Conservation (phyloP, 1,284 basidiomycete species). For the Apiotrichum gamsii region DNA sequence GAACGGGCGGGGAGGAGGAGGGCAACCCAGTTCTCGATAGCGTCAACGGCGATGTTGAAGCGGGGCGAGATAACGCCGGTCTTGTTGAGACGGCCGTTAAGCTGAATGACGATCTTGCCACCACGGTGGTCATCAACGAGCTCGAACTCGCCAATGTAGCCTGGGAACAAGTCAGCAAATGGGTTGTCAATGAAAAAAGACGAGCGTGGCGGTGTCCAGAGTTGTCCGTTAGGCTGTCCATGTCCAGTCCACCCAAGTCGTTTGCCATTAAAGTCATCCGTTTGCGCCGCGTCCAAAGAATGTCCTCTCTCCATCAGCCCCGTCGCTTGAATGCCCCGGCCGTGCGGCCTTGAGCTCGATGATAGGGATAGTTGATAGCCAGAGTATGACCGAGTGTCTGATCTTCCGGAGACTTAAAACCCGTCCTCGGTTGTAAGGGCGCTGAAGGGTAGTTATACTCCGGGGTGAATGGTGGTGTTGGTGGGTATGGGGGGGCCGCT, state of each 20-base stretch:
- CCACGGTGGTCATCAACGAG: slow-evolving; percentile 99
- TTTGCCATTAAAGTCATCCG: background rate
- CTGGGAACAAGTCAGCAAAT: no score
- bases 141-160: slow-evolving; percentile 99
- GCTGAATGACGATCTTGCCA: slow-evolving; percentile 96
- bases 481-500: no score
- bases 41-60: slow-evolving; percentile 89
- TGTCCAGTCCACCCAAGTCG: background rate
- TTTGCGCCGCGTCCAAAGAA: slow-evolving; percentile 2
- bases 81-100: slow-evolving; percentile 98
- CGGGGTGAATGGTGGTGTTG: no score
- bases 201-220: no score
- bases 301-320: slow-evolving; percentile 43
- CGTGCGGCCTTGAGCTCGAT: slow-evolving; percentile 41
- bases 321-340: slow-evolving; percentile 30
- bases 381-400: slow-evolving; percentile 21
- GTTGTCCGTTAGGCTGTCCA: no score
- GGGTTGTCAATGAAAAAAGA: no score
- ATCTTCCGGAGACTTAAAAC: slow-evolving; percentile 49
- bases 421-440: slow-evolving; percentile 42
- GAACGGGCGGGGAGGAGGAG: slow-evolving; percentile 87
- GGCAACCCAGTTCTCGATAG: slow-evolving; percentile 68
- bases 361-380: slow-evolving; percentile 26
- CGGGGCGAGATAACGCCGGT: slow-evolving; percentile 96
- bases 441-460: slow-evolving; percentile 48